Percentiles rank a stretch among this genome's conserved stretches.
Conservation (phyloP, 495 filamentous ascomycete species). For the Hamigera avellanea region DNA sequence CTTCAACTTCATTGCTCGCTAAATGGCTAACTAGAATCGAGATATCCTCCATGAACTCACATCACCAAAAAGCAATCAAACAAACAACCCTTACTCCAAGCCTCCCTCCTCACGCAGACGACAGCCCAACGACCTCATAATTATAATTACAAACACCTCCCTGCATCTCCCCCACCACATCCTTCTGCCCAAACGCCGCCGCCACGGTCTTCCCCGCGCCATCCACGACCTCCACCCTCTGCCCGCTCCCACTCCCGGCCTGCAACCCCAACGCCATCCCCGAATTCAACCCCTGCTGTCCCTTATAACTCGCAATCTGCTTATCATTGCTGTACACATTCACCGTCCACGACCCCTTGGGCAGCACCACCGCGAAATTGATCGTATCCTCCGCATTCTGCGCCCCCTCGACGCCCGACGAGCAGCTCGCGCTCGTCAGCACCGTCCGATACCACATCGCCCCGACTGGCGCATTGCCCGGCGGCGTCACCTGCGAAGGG, state of each 20-base stretch:
- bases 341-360: conserved; percentile 1
- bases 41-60: no score
- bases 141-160: conserved; percentile 10
- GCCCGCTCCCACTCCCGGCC: conserved; percentile 2
- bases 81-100: no score
- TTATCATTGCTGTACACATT: conserved; percentile 3
- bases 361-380: conserved; percentile 8
- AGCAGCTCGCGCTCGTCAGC: conserved; percentile 5
- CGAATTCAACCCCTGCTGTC: conserved; percentile 5
- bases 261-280: conserved; percentile 2
- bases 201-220: conserved; percentile 1
- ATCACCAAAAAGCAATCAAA: no score
- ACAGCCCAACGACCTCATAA: conserved; percentile 9
- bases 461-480: conserved; percentile 1
- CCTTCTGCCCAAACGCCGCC: conserved; percentile 2
- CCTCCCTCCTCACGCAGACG: not conserved
- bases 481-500: not conserved
- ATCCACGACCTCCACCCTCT: conserved; percentile 7
- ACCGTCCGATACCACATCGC: conserved; percentile 12
- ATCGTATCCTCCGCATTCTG: conserved; percentile 4
- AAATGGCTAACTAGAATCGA: no score
- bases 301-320: not conserved
- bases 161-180: conserved; percentile 1
- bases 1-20: no score
- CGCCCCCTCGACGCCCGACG: not conserved